Evolutionary conservation across 805 yeast genomes (phyloP), one percentile per base, ranked within the genome.

Genomic region (Metschnikowia rubicola): DNA sequence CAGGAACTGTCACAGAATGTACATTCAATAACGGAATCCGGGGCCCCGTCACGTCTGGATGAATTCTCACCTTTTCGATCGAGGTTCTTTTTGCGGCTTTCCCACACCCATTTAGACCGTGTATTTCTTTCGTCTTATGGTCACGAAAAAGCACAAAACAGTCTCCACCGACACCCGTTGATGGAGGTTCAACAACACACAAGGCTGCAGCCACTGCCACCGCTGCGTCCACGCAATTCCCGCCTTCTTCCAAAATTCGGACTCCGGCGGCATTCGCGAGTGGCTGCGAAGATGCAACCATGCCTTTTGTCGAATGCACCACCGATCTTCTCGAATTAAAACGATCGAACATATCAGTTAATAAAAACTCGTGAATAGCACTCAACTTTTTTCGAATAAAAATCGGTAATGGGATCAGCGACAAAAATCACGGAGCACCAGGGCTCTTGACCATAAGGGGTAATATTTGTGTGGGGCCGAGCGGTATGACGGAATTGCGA

Each of bases 21-120:
- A 81, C 76, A 2, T 88, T 82, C 30, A 67, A 67, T 10, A 57
- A 57, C 0, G 80, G 80, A 30, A 86, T 68, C 57, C 88, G 60
- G 71, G 47, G 50, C 5, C 50, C 52, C 8, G 30, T 15, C 9
- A 43, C 38, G 9, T 32, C 67, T 13, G 74, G 41, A 19, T 48
- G 39, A 30, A 73, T 59, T 48, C 66, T 61, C 3, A 83, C 70
- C 50, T 71, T 65, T 12, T 82, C 83, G 10, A 83, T 62, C 2
- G 73, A 62, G 9, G 81, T 53, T 15, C 66, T 64, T 11, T 71
- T 60, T 4, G 91, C 86, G 2, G 89, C 71, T 46, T 86, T 74
- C 8, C 96, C 95, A 39, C 87, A 78, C 4, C 92, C 96, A 62
- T 86, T 87, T 55, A 87, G 55, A 0, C 91, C 95, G 41, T 70